phyloP scores from a whole-genome alignment of 2,329 filamentous ascomycete genomes.

The Fusarium sterilihyphosum region DNA sequence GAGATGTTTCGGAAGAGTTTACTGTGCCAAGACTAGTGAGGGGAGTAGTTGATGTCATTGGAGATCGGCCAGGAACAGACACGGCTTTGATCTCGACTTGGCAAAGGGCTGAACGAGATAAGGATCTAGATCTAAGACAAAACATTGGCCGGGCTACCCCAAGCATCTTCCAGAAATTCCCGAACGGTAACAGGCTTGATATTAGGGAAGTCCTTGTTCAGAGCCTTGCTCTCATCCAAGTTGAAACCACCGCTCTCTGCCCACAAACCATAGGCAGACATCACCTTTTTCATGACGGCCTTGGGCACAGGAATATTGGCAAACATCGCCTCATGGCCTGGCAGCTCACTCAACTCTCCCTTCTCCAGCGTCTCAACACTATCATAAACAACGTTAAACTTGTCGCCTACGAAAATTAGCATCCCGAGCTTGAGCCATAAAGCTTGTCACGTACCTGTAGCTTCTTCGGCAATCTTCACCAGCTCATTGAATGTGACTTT shows the following conservation, averaged over 20 bases:
- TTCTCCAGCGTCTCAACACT: neutral
- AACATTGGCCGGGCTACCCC: neutral
- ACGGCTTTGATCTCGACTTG: neutral
- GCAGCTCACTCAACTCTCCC: constrained; percentile 5
- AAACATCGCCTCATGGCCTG: neutral
- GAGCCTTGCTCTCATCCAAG: neutral
- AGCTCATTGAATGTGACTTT: constrained; percentile 7
- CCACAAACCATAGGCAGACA: neutral
- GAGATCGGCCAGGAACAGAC: neutral
- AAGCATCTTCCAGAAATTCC: neutral
- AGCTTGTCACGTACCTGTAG: neutral
- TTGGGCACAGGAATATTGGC: neutral
- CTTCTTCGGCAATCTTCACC: neutral
- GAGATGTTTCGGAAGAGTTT: neutral
- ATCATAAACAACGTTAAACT: constrained; percentile 3
- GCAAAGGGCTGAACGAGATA: neutral
- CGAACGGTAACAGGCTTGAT: neutral
- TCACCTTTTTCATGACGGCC: neutral
- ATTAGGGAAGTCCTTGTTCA: neutral
- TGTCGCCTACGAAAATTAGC: neutral
- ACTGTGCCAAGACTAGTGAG: neutral
- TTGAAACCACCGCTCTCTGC: neutral
- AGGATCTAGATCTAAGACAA: neutral
- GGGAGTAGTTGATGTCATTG: neutral
- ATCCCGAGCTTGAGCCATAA: rapidly evolving